These are phyloP conservation scores for Suillus discolor DNA, from an alignment of 768 basidiomycete species.

Conservation along the genomic window DNA sequence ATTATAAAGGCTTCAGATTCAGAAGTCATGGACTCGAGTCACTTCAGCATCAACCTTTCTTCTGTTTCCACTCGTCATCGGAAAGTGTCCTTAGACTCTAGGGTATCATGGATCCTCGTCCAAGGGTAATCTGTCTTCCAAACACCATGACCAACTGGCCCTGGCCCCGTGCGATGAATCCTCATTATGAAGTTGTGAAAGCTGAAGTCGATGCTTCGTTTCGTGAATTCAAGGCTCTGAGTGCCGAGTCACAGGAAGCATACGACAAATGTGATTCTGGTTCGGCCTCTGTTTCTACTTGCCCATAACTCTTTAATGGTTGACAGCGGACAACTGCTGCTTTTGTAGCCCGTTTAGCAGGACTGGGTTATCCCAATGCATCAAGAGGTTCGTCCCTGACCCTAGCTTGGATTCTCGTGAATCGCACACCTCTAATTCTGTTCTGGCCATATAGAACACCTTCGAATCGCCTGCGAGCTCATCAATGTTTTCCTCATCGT, in stretches of 20 bases:
- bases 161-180: conserved; percentile 43
- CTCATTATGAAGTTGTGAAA: conserved; percentile 36
- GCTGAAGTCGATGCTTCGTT: conserved; percentile 41
- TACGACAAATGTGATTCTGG: conserved; percentile 47
- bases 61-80: neutral
- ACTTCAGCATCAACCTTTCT: neutral
- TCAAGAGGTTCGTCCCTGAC: conserved; percentile 6
- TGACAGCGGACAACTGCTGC: neutral
- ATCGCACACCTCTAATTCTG: neutral
- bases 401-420: neutral
- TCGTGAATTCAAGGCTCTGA: conserved; percentile 38
- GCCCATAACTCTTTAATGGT: neutral
- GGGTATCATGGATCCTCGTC: neutral
- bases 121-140: conserved; percentile 31
- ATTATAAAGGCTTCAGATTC: neutral
- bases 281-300: conserved; percentile 9
- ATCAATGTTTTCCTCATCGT: conserved; percentile 35
- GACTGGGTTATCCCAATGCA: conserved; percentile 8
- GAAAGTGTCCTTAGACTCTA: neutral
- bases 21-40: neutral
- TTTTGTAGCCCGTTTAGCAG: conserved; percentile 11
- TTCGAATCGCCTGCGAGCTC: conserved; percentile 32
- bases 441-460: conserved; percentile 18
- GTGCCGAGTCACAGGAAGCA: conserved; percentile 36
- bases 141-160: conserved; percentile 46